phyloP scores from a whole-genome alignment of 2,329 filamentous ascomycete genomes.

The Cercospora zeina region DNA sequence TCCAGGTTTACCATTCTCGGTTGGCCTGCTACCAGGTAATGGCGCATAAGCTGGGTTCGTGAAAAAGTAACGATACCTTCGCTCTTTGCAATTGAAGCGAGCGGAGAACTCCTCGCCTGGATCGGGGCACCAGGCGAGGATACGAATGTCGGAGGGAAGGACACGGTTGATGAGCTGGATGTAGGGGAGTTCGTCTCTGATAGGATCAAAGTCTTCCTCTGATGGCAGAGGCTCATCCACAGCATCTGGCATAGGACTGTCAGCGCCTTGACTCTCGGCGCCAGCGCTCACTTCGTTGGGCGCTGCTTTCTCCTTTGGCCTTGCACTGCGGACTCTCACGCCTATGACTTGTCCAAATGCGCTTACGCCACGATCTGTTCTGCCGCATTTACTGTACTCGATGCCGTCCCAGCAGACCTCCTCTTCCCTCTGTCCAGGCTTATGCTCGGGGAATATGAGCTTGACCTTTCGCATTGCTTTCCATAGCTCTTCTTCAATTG shows the following conservation, averaged over 20 bases:
- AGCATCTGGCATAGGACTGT: constrained; percentile 24
- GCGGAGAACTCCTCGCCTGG: constrained; percentile 81
- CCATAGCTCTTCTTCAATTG: constrained; percentile 92
- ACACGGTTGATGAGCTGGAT: constrained; percentile 80
- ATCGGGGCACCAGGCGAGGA: constrained; percentile 88
- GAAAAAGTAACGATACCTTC: constrained; percentile 96
- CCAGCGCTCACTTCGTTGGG: constrained; percentile 19
- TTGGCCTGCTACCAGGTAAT: constrained; percentile 44
- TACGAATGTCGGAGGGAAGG: constrained; percentile 82
- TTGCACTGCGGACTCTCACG: constrained; percentile 76
- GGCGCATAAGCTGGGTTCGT: constrained; percentile 86
- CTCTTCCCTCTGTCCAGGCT: constrained; percentile 43
- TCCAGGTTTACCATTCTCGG: constrained; percentile 26
- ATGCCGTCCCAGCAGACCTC: constrained; percentile 75
- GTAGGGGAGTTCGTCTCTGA: constrained; percentile 82
- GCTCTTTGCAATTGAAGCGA: constrained; percentile 86
- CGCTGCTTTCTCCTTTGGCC: constrained; percentile 49
- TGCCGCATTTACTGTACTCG: constrained; percentile 92
- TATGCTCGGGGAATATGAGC: constrained; percentile 69
- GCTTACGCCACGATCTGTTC: constrained; percentile 90
- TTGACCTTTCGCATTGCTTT: constrained; percentile 80
- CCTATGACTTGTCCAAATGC: constrained; percentile 95
- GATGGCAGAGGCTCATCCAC: constrained; percentile 21
- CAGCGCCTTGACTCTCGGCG: constrained; percentile 21
- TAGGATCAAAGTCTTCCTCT: constrained; percentile 57